Conservation (phyloP, 2,329 filamentous ascomycete genomes). For the Pseudonectria buxi region DNA sequence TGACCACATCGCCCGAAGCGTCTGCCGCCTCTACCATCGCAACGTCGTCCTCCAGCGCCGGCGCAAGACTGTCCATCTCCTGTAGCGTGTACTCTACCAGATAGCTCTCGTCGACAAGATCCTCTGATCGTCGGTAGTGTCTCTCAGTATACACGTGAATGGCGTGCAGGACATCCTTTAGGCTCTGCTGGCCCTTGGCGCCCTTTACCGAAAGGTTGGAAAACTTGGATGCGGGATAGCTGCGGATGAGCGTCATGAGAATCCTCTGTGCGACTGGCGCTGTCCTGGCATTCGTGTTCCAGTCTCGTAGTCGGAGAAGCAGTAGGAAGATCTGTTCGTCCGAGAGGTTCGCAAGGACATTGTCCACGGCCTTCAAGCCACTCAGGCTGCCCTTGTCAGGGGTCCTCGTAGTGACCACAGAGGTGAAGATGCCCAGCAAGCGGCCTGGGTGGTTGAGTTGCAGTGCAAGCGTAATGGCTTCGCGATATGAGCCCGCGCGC, state of each 20-base stretch:
- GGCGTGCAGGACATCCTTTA: slow-evolving; percentile 83
- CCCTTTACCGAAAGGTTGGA: slow-evolving; percentile 60
- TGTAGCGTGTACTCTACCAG: slow-evolving; percentile 86
- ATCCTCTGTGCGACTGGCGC: slow-evolving; percentile 80
- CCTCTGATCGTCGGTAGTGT: slow-evolving; percentile 84
- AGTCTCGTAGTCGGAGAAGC: slow-evolving; percentile 78
- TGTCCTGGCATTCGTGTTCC: slow-evolving; percentile 93
- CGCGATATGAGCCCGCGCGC: slow-evolving; percentile 76
- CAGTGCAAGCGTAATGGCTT: slow-evolving; percentile 85
- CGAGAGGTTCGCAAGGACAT: slow-evolving; percentile 70
- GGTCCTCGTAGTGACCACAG: slow-evolving; percentile 59
- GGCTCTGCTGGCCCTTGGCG: slow-evolving; percentile 52
- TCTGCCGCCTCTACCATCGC: slow-evolving; percentile 29
- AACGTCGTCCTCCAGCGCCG: slow-evolving; percentile 30
- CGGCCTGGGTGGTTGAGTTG: slow-evolving; percentile 91
- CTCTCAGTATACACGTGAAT: slow-evolving; percentile 85
- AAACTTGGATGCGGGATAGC: slow-evolving; percentile 72
- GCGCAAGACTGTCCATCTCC: slow-evolving; percentile 76
- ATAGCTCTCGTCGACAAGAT: slow-evolving; percentile 89
- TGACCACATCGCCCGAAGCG: slow-evolving; percentile 35
- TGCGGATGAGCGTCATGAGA: slow-evolving; percentile 69
- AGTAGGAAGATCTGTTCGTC: slow-evolving; percentile 82
- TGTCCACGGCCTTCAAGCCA: slow-evolving; percentile 67
- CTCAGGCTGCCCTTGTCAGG: slow-evolving; percentile 58
- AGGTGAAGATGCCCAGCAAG: slow-evolving; percentile 75